These are phyloP conservation scores for Penicillium sp. DNA, from an alignment of 2,329 filamentous ascomycete species.

Conservation along the genomic window DNA sequence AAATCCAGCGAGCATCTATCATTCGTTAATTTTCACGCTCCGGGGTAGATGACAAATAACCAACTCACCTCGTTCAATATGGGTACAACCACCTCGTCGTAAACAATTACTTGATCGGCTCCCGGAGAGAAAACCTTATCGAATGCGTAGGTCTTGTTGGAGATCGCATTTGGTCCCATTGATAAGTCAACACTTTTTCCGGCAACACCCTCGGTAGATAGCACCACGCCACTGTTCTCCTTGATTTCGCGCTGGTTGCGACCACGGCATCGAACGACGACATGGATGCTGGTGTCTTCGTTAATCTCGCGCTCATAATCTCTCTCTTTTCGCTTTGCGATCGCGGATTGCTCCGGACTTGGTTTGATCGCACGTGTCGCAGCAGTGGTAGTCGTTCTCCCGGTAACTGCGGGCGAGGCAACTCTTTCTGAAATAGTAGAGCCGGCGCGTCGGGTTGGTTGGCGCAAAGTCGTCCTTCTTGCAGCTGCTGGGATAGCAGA, in stretches of 20 bases:
- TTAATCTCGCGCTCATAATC: constrained; percentile 70
- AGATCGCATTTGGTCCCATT: constrained; percentile 88
- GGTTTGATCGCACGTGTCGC: constrained; percentile 41
- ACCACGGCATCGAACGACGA: constrained; percentile 90
- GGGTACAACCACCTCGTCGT: constrained; percentile 90
- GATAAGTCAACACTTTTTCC: constrained; percentile 80
- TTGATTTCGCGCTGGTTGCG: constrained; percentile 88
- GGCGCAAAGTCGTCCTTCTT: constrained; percentile 52
- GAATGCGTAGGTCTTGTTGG: constrained; percentile 95
- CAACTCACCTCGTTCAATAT: constrained; percentile 79
- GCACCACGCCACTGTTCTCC: constrained; percentile 92
- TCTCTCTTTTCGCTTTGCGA: constrained; percentile 80
- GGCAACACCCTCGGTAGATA: constrained; percentile 83
- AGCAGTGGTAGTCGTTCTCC: constrained; percentile 54
- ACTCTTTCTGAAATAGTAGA: constrained; percentile 55
- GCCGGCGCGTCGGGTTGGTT: constrained; percentile 52
- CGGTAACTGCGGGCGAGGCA: constrained; percentile 68
- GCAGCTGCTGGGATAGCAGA: constrained; percentile 47
- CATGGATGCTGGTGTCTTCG: constrained; percentile 94
- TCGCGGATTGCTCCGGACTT: constrained; percentile 49
- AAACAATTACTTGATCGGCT: constrained; percentile 89
- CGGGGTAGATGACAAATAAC: neutral
- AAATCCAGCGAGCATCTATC: constrained; percentile 83
- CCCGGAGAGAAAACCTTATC: constrained; percentile 96
- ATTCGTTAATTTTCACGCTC: constrained; percentile 4